Evolutionary conservation across 441 rosid genomes (phyloP), one percentile per base, ranked within the genome.

Genomic region (Corymbia citriodora): DNA sequence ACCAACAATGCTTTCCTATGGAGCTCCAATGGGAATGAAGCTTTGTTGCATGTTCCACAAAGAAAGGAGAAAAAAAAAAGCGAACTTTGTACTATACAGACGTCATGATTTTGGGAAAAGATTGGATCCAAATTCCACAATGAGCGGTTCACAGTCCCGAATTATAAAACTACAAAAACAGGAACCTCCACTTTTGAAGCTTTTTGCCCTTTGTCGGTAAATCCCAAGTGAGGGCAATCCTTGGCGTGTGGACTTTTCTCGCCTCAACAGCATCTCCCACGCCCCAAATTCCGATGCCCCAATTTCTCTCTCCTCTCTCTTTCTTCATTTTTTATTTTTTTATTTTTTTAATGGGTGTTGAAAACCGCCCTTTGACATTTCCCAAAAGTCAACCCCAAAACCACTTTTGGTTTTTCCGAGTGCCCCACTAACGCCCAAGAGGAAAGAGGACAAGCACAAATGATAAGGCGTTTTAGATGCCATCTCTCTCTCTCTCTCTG

Each of bases 321-420:
- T 31, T 29, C 9, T 65, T 63, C 18, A 33, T 33, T 33, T 33
- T 33, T 33, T 33, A 33, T 33, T 33, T 33, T 33, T 33, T 33
- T n/a, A 1, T 68, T 36, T 65, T 33, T 15, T 3, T 68, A 10
- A 18, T 31, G 36, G 21, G 63, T 17, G 79, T 40, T 74, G 49
- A 21, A 40, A 74, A 74, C 83, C 83, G 83, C 70, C 92, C 92
- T 97, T 97, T 97, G 99, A 97, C 99, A 95, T 86, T 63, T 21
- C 1, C 0, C 0, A 0, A 87, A 93, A 89, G 98, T 97, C 98
- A 97, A 96, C 95, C 74, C 92, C 92, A 88, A 93, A 90, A 90
- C 94, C 94, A 61, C 68, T 79, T 88, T 90, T 90, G 89, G 92
- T 93, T 94, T 89, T 92, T n/a, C 49, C 68, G 2, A 45, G 65